A percentile compares a stretch with the other conserved stretches of the same genome.
Conservation (phyloP, 2,329 filamentous ascomycete genomes). For the Dothideomycetidae sp. region DNA sequence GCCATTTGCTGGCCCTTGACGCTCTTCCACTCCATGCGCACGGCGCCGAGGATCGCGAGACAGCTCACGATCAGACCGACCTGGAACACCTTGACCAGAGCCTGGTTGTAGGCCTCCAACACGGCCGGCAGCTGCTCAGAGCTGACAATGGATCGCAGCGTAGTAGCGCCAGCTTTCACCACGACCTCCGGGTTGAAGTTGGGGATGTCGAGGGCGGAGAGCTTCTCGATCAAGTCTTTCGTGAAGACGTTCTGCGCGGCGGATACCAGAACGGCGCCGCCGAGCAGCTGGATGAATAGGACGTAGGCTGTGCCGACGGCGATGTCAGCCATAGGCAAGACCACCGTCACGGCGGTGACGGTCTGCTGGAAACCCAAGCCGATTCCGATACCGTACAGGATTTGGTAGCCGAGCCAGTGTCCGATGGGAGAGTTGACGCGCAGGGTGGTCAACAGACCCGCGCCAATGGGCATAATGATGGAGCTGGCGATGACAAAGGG, state of each 20-base stretch:
- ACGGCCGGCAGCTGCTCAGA: conserved; percentile 39
- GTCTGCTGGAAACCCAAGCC: conserved; percentile 30
- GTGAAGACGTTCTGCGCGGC: conserved; percentile 38
- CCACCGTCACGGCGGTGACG: conserved; percentile 33
- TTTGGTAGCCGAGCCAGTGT: conserved; percentile 23
- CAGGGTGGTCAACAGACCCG: conserved; percentile 15
- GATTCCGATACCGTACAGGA: conserved; percentile 20
- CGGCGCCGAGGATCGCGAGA: conserved; percentile 40
- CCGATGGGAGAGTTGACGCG: conserved; percentile 8
- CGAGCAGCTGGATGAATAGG: conserved; percentile 36
- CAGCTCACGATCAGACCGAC: conserved; percentile 42
- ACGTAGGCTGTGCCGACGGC: conserved; percentile 35
- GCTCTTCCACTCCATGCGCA: conserved; percentile 48
- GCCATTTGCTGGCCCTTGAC: conserved; percentile 38
- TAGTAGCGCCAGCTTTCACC: conserved; percentile 39
- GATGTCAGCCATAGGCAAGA: conserved; percentile 29
- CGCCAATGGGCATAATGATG: conserved; percentile 14
- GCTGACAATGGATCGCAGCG: conserved; percentile 41
- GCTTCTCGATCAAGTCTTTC: conserved; percentile 32
- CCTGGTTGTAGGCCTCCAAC: conserved; percentile 48
- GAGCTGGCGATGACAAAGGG: conserved; percentile 26
- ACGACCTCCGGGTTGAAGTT: conserved; percentile 21
- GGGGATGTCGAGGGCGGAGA: conserved; percentile 24
- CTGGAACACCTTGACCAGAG: conserved; percentile 45
- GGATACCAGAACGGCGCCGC: conserved; percentile 36